phyloP scores from a whole-genome alignment of 495 filamentous ascomycete genomes.

The Tuber indicum region DNA sequence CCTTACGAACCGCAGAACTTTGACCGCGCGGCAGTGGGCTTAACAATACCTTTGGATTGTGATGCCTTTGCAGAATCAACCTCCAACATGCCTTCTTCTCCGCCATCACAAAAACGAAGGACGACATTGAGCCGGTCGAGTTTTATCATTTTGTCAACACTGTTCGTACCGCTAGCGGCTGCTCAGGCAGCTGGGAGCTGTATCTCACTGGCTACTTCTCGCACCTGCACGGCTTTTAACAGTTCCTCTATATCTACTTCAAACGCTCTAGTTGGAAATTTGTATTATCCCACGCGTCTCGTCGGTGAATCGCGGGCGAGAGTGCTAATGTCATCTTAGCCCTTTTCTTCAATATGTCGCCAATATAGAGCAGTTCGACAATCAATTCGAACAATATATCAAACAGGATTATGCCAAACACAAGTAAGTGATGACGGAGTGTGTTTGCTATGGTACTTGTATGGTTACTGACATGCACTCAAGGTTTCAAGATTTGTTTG shows the following conservation, averaged over 20 bases:
- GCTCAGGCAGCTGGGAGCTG: slow-evolving; percentile 48
- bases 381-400: slow-evolving; percentile 65
- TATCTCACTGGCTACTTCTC: slow-evolving; percentile 72
- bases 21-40: slow-evolving; percentile 7
- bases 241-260: slow-evolving; percentile 73
- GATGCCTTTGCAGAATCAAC: slow-evolving; percentile 17
- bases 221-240: slow-evolving; percentile 75
- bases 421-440: slow-evolving; percentile 54
- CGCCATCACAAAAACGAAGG: slow-evolving; percentile 29
- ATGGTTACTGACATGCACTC: slow-evolving; percentile 35
- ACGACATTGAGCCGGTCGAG: slow-evolving; percentile 27
- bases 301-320: neutral
- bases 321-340: slow-evolving; percentile 47
- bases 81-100: slow-evolving; percentile 25
- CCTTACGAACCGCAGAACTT: slow-evolving; percentile 7
- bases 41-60: slow-evolving; percentile 16
- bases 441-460: neutral
- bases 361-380: slow-evolving; percentile 69
- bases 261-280: slow-evolving; percentile 57
- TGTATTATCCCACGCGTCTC: slow-evolving; percentile 54
- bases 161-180: slow-evolving; percentile 26
- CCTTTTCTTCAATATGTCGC: slow-evolving; percentile 81
- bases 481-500: slow-evolving; percentile 70
- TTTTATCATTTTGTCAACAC: slow-evolving; percentile 25
- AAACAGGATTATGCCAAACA: slow-evolving; percentile 62